Conservation (phyloP, 2,329 filamentous ascomycete genomes). For the Neonectria magnoliae region DNA sequence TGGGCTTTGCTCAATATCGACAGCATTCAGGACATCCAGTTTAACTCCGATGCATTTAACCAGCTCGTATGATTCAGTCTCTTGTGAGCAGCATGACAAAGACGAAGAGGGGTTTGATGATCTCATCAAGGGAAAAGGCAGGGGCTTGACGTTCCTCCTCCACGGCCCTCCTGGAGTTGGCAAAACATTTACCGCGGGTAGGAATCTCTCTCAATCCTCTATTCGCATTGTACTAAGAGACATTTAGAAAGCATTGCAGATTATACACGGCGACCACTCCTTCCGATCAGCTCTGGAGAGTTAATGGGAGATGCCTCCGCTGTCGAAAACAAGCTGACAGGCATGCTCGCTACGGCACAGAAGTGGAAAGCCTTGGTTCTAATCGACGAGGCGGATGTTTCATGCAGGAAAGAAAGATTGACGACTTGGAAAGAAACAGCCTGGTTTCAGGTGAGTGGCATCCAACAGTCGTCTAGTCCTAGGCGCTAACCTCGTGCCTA, state of each 20-base stretch:
- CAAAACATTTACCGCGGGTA: conserved; percentile 11
- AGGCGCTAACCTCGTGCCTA: not conserved
- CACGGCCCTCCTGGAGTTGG: conserved; percentile 5
- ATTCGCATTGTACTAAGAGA: not conserved
- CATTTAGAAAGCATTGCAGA: conserved; percentile 10
- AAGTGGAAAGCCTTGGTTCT: not conserved
- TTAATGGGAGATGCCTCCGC: not conserved
- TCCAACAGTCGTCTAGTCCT: too few species aligned
- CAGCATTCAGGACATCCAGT: not conserved
- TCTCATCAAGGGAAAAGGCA: conserved; percentile 1
- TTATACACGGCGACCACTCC: not conserved
- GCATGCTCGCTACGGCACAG: not conserved
- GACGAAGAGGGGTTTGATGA: conserved; percentile 1
- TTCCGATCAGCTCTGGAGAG: not conserved
- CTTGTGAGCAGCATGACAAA: not conserved
- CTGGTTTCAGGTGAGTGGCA: conserved; percentile 1
- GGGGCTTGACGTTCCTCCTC: conserved; percentile 5
- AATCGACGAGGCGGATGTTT: conserved; percentile 7
- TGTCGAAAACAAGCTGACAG: not conserved
- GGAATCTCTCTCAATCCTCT: not conserved
- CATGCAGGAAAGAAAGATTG: not conserved
- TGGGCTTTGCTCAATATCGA: not conserved
- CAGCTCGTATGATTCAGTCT: not conserved
- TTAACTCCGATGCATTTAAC: not conserved
- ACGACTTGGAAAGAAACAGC: not conserved